Evolutionary conservation across 1,284 basidiomycete species (phyloP).

Genomic region (Phenoliferia sp.): DNA sequence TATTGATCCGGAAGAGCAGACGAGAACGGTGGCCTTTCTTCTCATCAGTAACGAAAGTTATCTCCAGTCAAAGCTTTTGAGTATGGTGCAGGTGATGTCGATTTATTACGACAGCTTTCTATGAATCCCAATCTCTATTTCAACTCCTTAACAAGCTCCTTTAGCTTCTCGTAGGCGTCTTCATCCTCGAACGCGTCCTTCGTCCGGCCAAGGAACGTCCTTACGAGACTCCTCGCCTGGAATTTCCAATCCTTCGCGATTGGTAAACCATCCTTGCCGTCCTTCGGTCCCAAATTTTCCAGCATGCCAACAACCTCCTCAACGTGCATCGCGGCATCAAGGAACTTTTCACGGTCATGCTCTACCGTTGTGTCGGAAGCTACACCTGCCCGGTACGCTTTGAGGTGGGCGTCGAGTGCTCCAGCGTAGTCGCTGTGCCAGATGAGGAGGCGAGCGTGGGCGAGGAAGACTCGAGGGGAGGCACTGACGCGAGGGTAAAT

Average conservation of each 20-base stretch:
- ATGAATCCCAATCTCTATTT: not conserved
- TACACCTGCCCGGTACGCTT: conserved; percentile 70
- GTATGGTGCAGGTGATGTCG: too few species aligned
- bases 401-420: conserved; percentile 71
- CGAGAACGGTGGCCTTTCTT: too few species aligned
- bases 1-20: too few species aligned
- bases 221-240: conserved; percentile 79
- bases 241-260: conserved; percentile 63
- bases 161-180: conserved; percentile 69
- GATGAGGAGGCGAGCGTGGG: conserved; percentile 71
- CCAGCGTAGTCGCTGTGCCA: conserved; percentile 57
- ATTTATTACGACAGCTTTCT: too few species aligned
- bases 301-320: conserved; percentile 77
- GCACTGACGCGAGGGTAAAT: conserved; percentile 69
- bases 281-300: conserved; percentile 69
- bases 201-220: conserved; percentile 74
- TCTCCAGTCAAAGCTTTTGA: too few species aligned
- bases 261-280: conserved; percentile 37
- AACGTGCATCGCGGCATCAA: conserved; percentile 68
- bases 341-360: conserved; percentile 61
- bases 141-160: conserved; percentile 50
- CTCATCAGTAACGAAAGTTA: too few species aligned
- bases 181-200: conserved; percentile 76
- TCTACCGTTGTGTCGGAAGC: conserved; percentile 62
- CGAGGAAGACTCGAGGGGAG: conserved; percentile 69